Base-by-base conservation (phyloP, 179 eudicot genomes). In the Camellia oleifera region DNA sequence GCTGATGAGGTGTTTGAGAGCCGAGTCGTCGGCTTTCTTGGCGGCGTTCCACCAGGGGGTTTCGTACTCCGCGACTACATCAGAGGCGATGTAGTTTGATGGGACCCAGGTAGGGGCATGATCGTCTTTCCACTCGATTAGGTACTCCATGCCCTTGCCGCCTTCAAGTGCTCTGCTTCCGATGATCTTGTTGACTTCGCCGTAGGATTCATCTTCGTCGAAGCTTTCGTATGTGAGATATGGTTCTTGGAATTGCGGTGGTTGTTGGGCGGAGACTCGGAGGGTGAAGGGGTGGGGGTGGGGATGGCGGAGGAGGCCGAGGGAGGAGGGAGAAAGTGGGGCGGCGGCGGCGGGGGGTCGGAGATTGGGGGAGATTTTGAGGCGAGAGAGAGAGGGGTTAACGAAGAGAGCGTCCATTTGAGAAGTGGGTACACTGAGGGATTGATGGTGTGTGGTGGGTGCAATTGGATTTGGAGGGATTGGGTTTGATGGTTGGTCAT, bases 41-140 rank as follows among this genome's bases (percentile, higher is more conserved):
- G 94, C 94, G 23, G 99, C 97, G 20, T 80, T 81, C 99, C 99
- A 95, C 99, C 99, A 95, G 42, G 98, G 93, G n/a, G 93, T 69
- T 17, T 95, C 99, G 85, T 85, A 95, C 77, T 93, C 99, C 2
- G 98, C 85, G 4, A 94, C 86, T 5, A 94, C 95, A 82, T 95
- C 99, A 4, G 58, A 53, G 3, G 99, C 98, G 54, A 95, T 84
- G 86, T 48, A 88, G 42, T 87, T 75, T 61, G 94, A 82, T 0
- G 97, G 98, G 85, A 92, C 92, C 99, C 99, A 95, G 2, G 97
- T 94, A 0, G 99, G 98, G 53, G 88, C 87, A 44, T 94, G 94
- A 0, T 83, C 92, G 86, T 95, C 99, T 42, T 90, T 87, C 99
- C 99, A 95, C 73, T 93, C 87, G 67, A 95, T 87, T 14, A 95